Percentiles rank a stretch among this genome's conserved stretches.
Conservation (phyloP, 176 grass and related monocot species). For the Ensete glaucum region DNA sequence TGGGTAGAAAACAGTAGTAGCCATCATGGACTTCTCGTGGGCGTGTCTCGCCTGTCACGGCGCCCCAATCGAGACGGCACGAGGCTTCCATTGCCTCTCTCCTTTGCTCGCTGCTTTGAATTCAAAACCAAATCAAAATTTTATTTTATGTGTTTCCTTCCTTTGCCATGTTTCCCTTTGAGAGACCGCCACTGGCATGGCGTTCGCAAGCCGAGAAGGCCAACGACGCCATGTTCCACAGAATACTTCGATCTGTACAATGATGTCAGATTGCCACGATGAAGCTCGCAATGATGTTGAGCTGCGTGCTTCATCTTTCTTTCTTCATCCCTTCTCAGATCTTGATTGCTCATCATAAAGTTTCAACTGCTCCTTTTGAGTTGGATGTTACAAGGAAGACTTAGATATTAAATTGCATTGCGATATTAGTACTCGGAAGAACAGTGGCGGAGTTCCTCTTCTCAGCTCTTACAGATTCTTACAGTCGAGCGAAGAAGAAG, state of each 20-base stretch:
- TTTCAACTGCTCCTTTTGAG: too few species aligned
- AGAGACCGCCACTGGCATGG: background rate
- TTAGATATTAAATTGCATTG: background rate
- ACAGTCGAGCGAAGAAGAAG: background rate
- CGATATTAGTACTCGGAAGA: background rate
- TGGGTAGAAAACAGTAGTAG: background rate
- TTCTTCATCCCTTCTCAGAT: too few species aligned
- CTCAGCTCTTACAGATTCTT: background rate
- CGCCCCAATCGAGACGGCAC: slow-evolving; percentile 4
- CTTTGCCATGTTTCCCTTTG: background rate
- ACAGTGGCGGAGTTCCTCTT: background rate
- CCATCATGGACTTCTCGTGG: background rate
- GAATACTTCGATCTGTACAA: slow-evolving; percentile 1
- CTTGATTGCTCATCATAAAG: too few species aligned
- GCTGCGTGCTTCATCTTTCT: too few species aligned
- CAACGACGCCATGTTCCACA: background rate
- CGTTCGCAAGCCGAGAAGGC: background rate
- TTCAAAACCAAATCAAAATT: background rate
- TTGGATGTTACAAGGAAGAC: background rate
- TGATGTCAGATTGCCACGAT: background rate
- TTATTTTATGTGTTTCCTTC: background rate
- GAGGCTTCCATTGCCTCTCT: background rate
- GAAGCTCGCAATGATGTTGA: too few species aligned
- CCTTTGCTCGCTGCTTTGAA: background rate
- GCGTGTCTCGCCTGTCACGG: background rate